Evolutionary conservation across 257 asterid species (phyloP).

Genomic region (Solanum sparsipilum): DNA sequence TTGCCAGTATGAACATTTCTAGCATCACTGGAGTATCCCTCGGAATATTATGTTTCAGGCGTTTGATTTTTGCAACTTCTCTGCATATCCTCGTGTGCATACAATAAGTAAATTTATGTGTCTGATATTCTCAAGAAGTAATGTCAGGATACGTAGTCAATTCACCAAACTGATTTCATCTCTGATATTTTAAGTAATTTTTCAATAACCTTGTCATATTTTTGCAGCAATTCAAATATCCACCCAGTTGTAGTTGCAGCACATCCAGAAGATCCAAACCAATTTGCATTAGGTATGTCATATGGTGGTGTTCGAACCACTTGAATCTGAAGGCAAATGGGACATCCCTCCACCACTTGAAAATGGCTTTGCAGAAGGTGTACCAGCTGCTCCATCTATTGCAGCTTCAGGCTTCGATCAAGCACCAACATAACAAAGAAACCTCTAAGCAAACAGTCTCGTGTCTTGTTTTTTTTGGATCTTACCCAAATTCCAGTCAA

Average conservation of each 20-base stretch:
- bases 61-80: not conserved
- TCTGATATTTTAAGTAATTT: not conserved
- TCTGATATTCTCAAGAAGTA: not conserved
- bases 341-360: conserved; percentile 58
- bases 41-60: not conserved
- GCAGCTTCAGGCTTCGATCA: conserved; percentile 55
- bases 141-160: not conserved
- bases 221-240: conserved; percentile 37
- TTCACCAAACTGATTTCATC: not conserved
- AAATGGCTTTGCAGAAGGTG: conserved; percentile 43
- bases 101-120: not conserved
- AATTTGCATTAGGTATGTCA: conserved; percentile 74
- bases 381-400: conserved; percentile 17
- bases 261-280: conserved; percentile 83
- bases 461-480: not conserved
- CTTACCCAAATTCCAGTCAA: not conserved
- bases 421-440: conserved; percentile 2
- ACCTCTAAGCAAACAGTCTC: too few species aligned
- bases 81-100: not conserved
- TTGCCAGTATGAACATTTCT: not conserved
- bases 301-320: conserved; percentile 93
- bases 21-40: not conserved
- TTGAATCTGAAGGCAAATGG: conserved; percentile 76
- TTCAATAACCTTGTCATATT: not conserved
- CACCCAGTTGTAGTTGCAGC: conserved; percentile 81